Base-by-base conservation (phyloP, 495 filamentous ascomycete genomes). In the Poronia punctata region DNA sequence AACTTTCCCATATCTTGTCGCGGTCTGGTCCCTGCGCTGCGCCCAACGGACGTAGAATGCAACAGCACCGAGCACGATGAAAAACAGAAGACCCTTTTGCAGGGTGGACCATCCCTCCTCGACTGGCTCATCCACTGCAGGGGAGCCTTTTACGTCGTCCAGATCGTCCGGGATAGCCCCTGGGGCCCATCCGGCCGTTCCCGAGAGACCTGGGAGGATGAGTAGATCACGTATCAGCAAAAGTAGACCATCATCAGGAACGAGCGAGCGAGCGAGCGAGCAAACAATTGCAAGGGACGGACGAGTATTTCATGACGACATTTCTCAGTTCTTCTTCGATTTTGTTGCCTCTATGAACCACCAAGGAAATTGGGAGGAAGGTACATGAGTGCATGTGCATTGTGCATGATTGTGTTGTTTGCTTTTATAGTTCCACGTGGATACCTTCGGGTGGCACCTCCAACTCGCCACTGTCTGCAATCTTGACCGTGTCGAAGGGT, bases 371-470 rank as follows among this genome's bases (percentile, higher is more conserved):
- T 32, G 35, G 31, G 35, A 40, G 42, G 45, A 22, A 45, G 35
- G 31, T 37, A 17, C 36, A 26, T n/a, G 10, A 15, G 28, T 31
- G 35, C 35, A 38, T 26, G 24, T 38, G n/a, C 10, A 2, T 26
- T 40, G 37, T 31, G 20, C n/a, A 33, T 41, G 38, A 27, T 27
- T 17, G 18, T 5, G 27, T 30, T 45, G 29, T 40, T 20, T 27
- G 26, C 46, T 52, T 73, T 76, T 86, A 97, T 65, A 96, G 86
- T 67, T 97, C 92, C 67, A 82, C 80, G 66, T 93, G 85, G 76
- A 86, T 96, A 98, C 92, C 92, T 98, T 96, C 88, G 62, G 80
- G 66, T 54, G 87, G 83, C 50, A 89, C 73, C 64, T 78, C 72
- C 38, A 96, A 71, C 76, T 98, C 93, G 54, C 92, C 92, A 64